phyloP scores from a whole-genome alignment of 768 basidiomycete genomes.

The Boletus rufocinnamomeus region DNA sequence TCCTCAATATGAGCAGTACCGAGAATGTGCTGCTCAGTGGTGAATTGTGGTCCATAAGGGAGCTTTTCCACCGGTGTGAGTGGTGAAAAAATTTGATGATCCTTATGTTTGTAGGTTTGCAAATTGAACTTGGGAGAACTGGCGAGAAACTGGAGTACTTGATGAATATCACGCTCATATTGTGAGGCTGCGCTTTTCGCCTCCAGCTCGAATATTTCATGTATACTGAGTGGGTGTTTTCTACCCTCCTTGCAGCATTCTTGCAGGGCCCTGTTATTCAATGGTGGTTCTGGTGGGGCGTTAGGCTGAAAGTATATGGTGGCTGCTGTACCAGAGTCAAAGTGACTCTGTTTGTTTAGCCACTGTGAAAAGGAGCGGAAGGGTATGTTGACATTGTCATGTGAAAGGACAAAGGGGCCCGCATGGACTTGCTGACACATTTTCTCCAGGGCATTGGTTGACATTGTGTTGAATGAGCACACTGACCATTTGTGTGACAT shows the following conservation, averaged over 20 bases:
- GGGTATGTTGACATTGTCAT: neutral
- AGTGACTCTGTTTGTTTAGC: constrained; percentile 37
- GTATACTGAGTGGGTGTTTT: no score
- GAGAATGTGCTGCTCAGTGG: constrained; percentile 38
- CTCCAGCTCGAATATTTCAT: constrained; percentile 6
- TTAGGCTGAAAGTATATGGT: constrained; percentile 35
- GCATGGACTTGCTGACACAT: constrained; percentile 14
- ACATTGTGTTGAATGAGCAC: constrained; percentile 1
- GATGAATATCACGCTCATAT: neutral
- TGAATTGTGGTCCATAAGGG: constrained; percentile 29
- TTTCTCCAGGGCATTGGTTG: neutral
- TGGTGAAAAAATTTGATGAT: constrained; percentile 18
- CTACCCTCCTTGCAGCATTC: neutral
- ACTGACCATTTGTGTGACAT: neutral
- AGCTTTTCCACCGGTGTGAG: constrained; percentile 30
- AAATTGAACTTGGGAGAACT: constrained; percentile 30
- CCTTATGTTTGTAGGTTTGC: neutral
- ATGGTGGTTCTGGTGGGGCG: constrained; percentile 19
- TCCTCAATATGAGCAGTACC: constrained; percentile 39
- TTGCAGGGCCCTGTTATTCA: constrained; percentile 27
- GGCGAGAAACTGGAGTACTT: constrained; percentile 31
- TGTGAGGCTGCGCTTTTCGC: neutral
- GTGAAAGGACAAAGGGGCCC: neutral
- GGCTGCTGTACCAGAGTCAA: constrained; percentile 39
- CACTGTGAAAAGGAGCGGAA: constrained; percentile 41